A percentile compares a stretch with the other conserved stretches of the same genome.
Conservation (phyloP, 371 early-diverging fungal genomes). For the Lichtheimia hyalospora region DNA sequence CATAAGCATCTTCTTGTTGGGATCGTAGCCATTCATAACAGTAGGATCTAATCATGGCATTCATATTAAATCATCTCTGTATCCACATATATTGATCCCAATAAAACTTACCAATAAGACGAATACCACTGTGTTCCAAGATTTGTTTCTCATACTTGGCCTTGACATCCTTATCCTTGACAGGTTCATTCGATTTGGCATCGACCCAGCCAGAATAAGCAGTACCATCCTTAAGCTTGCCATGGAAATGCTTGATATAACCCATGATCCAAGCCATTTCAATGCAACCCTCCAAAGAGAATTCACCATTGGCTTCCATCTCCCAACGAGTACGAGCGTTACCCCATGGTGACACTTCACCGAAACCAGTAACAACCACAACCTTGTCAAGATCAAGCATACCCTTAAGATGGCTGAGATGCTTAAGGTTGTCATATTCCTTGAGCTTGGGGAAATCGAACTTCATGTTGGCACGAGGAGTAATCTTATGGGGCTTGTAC, state of each 20-base stretch:
- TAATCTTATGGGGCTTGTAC: conserved; percentile 75
- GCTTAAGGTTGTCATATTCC: conserved; percentile 65
- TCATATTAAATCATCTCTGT: background rate
- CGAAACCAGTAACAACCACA: conserved; percentile 92
- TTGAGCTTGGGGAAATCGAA: conserved; percentile 86
- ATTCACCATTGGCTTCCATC: conserved; percentile 92
- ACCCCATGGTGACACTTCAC: conserved; percentile 95
- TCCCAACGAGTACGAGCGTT: conserved; percentile 96
- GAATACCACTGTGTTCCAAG: conserved; percentile 92
- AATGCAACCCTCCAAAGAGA: conserved; percentile 94
- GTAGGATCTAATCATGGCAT: conserved; percentile 60
- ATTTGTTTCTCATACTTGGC: conserved; percentile 91
- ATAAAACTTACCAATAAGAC: conserved; percentile 73
- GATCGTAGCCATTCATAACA: conserved; percentile 91
- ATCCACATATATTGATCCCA: background rate
- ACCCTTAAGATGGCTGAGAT: conserved; percentile 78
- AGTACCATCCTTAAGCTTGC: conserved; percentile 78
- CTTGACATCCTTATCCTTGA: conserved; percentile 92
- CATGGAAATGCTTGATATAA: conserved; percentile 88
- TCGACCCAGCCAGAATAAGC: conserved; percentile 95
- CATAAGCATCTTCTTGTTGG: conserved; percentile 82
- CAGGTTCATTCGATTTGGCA: conserved; percentile 86
- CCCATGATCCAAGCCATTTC: conserved; percentile 99
- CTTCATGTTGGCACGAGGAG: conserved; percentile 93
- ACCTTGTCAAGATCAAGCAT: conserved; percentile 92